Conservation (phyloP, 371 early-diverging fungal species). For the Parasitella parasitica region DNA sequence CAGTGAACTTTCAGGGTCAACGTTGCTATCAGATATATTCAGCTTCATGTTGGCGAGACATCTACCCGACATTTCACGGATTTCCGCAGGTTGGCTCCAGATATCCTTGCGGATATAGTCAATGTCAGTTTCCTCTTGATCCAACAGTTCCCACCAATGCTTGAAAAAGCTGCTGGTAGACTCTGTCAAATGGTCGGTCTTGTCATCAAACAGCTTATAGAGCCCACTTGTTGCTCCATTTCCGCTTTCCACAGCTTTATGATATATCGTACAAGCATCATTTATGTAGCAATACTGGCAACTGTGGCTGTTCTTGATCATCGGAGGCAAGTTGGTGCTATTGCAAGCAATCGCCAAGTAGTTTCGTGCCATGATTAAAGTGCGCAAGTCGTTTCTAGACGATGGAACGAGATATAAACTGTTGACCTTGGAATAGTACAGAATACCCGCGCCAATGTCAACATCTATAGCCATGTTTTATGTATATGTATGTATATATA, state of each 20-base stretch:
- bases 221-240: slow-evolving; percentile 53
- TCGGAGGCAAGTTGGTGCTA: slow-evolving; percentile 58
- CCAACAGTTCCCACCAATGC: slow-evolving; percentile 79
- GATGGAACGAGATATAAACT: slow-evolving; percentile 66
- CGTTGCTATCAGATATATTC: background rate
- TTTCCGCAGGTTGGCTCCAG: slow-evolving; percentile 68
- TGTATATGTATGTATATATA: background rate
- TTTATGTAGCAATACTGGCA: slow-evolving; percentile 74
- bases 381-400: slow-evolving; percentile 64
- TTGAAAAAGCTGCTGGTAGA: slow-evolving; percentile 67
- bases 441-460: slow-evolving; percentile 64
- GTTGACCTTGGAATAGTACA: slow-evolving; percentile 74
- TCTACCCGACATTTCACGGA: slow-evolving; percentile 36
- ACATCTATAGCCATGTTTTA: too few relatives aligned
- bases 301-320: slow-evolving; percentile 60
- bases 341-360: slow-evolving; percentile 58
- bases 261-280: slow-evolving; percentile 69
- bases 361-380: slow-evolving; percentile 77
- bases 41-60: slow-evolving; percentile 30
- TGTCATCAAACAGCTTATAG: slow-evolving; percentile 59
- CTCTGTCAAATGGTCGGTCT: slow-evolving; percentile 61
- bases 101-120: slow-evolving; percentile 71
- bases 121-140: slow-evolving; percentile 78
- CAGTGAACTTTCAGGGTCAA: background rate
- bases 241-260: slow-evolving; percentile 76